Evolutionary conservation across 257 asterid species (phyloP), one percentile per base, ranked within the genome.

Genomic region (Hygrophila difformis): DNA sequence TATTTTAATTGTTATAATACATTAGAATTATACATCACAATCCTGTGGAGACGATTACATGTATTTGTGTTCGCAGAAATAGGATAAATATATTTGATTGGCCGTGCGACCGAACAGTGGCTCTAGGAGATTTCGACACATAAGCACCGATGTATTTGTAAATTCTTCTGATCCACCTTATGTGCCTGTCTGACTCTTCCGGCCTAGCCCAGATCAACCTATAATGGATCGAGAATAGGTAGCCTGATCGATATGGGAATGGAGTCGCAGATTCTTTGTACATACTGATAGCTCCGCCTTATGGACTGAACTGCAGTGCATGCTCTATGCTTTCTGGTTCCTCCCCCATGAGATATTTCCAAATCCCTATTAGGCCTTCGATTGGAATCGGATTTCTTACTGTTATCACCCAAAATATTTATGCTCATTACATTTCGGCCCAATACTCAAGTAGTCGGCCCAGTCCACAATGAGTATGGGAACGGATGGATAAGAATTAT

Each of bases 181-280:
- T 20, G 33, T 28, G 40, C 3, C 18, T 36, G 6, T 31, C 18
- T 12, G 42, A 47, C 8, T 8, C 31, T 0, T 12, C 6, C n/a
- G 55, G 5, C 9, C 31, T 18, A 12, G 21, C 1, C 74, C 69
- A 67, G 11, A 15, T 1, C 8, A 52, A 36, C n/a, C 31, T 39
- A 14, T 60, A 60, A 5, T 60, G 64, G 5, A 66, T 56, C 47
- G 28, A 19, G 48, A 26, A 60, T 1, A 55, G 11, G 19, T 31
- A 49, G 0, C 73, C 73, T 6, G 48, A 29, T 26, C 73, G 40
- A 20, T 66, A 61, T 0, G 73, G 73, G 47, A 60, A 66, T 0
- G 68, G 73, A 14, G 52, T 55, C 7, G 39, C 57, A 8, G 46
- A 49, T 8, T 20, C 40, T 9, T 54, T 19, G 18, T 17, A 40